A percentile compares a stretch with the other conserved stretches of the same genome.
Conservation (phyloP, 2,329 filamentous ascomycete genomes). For the Clonostachys chloroleuca region DNA sequence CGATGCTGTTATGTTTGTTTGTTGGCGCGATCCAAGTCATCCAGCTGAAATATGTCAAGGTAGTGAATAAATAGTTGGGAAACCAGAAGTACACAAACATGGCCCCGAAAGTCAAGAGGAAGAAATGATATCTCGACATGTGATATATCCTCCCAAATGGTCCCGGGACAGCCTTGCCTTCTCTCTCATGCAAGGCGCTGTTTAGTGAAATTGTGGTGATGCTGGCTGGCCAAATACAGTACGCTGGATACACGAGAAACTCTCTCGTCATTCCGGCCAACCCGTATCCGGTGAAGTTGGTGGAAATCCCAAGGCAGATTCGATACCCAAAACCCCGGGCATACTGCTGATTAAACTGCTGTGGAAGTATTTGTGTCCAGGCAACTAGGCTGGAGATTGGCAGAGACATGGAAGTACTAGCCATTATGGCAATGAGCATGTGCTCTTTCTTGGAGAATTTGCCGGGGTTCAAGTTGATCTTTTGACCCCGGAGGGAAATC, state of each 20-base stretch:
- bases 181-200: conserved; percentile 35
- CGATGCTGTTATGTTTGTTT: conserved; percentile 29
- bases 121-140: conserved; percentile 39
- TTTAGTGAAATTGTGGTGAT: conserved; percentile 43
- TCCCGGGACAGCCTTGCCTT: conserved; percentile 19
- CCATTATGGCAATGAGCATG: conserved; percentile 54
- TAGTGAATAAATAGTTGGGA: conserved; percentile 42
- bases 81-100: conserved; percentile 52
- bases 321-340: conserved; percentile 38
- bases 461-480: conserved; percentile 44
- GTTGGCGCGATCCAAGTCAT: conserved; percentile 49
- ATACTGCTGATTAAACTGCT: conserved; percentile 34
- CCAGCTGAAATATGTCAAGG: conserved; percentile 46
- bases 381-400: conserved; percentile 44
- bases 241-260: conserved; percentile 47
- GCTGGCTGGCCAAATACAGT: conserved; percentile 46
- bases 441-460: conserved; percentile 56
- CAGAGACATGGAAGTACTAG: conserved; percentile 42
- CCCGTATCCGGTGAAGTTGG: conserved; percentile 49
- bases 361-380: conserved; percentile 34
- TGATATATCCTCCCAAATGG: conserved; percentile 28
- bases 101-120: conserved; percentile 29
- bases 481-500: conserved; percentile 30
- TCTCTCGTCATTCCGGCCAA: conserved; percentile 43
- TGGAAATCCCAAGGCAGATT: conserved; percentile 20